phyloP scores from a whole-genome alignment of 768 basidiomycete genomes.

The Leccinum rimulosum region DNA sequence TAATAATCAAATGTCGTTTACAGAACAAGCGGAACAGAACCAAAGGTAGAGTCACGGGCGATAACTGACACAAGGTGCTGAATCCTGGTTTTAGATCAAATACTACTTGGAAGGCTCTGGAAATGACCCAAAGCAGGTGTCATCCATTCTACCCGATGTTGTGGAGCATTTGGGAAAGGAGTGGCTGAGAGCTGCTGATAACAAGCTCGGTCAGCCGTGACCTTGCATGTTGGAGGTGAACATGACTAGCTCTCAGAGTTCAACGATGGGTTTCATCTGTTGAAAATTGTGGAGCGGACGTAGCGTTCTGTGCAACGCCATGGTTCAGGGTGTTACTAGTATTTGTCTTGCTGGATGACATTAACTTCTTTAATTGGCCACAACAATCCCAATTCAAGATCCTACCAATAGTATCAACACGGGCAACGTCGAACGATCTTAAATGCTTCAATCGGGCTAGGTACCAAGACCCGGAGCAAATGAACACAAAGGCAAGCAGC shows the following conservation, averaged over 20 bases:
- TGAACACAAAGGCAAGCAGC: too few relatives aligned
- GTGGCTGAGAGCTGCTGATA: slow-evolving; percentile 69
- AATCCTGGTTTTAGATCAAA: slow-evolving; percentile 55
- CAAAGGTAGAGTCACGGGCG: slow-evolving; percentile 53
- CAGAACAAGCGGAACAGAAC: slow-evolving; percentile 89
- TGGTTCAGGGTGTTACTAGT: too few relatives aligned
- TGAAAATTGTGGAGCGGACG: too few relatives aligned
- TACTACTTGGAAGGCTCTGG: slow-evolving; percentile 86
- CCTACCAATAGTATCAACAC: too few relatives aligned
- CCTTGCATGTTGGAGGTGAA: neutral
- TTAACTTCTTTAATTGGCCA: too few relatives aligned
- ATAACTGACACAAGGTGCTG: neutral
- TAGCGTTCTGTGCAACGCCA: neutral
- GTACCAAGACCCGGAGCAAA: neutral
- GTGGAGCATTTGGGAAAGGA: slow-evolving; percentile 56
- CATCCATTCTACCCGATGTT: slow-evolving; percentile 48
- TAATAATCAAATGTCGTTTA: neutral
- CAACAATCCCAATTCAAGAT: neutral
- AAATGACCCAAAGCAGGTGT: slow-evolving; percentile 45
- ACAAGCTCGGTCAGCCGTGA: slow-evolving; percentile 40
- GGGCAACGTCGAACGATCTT: too few relatives aligned
- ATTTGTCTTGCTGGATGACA: too few relatives aligned
- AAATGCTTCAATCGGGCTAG: neutral
- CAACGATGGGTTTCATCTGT: too few relatives aligned
- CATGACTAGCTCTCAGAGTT: neutral